phyloP scores from a whole-genome alignment of 2,329 filamentous ascomycete species.

The Apiospora koreana region DNA sequence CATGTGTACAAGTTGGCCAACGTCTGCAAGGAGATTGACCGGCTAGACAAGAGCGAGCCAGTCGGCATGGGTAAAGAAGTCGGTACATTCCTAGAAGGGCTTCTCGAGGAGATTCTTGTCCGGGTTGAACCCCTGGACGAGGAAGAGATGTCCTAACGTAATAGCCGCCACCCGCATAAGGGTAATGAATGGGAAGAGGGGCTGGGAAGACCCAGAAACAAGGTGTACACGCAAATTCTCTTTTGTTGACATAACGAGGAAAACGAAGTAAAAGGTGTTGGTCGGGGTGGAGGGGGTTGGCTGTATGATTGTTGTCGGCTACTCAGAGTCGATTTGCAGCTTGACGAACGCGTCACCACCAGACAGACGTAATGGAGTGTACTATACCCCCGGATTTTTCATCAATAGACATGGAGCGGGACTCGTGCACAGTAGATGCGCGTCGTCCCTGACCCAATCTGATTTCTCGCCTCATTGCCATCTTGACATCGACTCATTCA shows the following conservation, averaged over 20 bases:
- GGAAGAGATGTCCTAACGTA: conserved; percentile 39
- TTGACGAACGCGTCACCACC: background rate
- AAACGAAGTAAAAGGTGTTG: background rate
- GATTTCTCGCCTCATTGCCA: background rate
- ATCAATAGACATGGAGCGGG: background rate
- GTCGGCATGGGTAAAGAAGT: conserved; percentile 95
- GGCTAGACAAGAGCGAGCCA: conserved; percentile 80
- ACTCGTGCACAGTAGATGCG: background rate
- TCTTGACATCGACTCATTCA: background rate
- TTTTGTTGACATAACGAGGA: background rate
- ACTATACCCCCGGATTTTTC: conserved; percentile 1
- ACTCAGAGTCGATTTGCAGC: background rate
- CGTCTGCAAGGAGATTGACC: conserved; percentile 87
- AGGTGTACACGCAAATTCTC: background rate
- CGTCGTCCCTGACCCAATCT: background rate
- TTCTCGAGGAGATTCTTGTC: conserved; percentile 91
- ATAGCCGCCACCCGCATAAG: background rate
- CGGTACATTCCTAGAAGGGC: conserved; percentile 83
- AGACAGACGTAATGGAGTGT: background rate
- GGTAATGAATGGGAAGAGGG: background rate
- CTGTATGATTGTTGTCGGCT: background rate
- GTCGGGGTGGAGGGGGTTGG: background rate
- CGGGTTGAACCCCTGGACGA: conserved; percentile 87
- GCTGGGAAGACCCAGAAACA: background rate
- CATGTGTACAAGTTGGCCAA: conserved; percentile 81